Evolutionary conservation across 306 rosid genomes (phyloP), one percentile per base, ranked within the genome.

Genomic region (Castanea mollissima): DNA sequence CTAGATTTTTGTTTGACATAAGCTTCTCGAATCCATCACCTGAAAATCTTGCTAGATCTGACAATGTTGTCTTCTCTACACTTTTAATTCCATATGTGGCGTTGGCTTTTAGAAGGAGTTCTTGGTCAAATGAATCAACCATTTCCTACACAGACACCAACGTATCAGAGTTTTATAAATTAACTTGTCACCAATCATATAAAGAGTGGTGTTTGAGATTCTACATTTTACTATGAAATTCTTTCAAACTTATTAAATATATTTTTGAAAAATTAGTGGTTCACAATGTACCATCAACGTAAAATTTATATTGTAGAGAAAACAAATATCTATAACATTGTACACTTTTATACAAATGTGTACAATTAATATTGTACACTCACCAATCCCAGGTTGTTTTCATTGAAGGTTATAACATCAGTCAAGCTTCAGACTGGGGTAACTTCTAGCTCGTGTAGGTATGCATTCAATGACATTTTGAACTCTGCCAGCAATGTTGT

Each of bases 361-460:
- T 1, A 25, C 1, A 25, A 21, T 21, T 21, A 21, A 25, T 25
- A 25, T 25, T 25, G 27, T 25, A 25, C 27, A 65, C 86, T 73
- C 18, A 90, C 88, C 86, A 74, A 18, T 73, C 78, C 25, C 12
- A 86, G 68, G 54, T 82, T 60, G 41, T 86, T 75, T 41, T 79
- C 58, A 80, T 91, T 91, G 87, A 87, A 91, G 74, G 85, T 78
- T 74, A 89, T 87, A 55, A 89, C 88, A 67, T 87, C 86, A 7
- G 79, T 82, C 29, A 89, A 77, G 68, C 80, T 78, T 80, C 88
- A 78, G 58, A 89, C 91, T 0, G 86, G 90, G 52, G 91, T 85
- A 44, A 73, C 76, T 20, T 82, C 81, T 4, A 91, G 76, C 54
- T 71, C 82, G 51, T 57, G 79, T 31, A 88, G 89, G 81, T 91